Evolutionary conservation across 768 basidiomycete species (phyloP), one percentile per base, ranked within the genome.

Genomic region (Holtermannia corniformis): DNA sequence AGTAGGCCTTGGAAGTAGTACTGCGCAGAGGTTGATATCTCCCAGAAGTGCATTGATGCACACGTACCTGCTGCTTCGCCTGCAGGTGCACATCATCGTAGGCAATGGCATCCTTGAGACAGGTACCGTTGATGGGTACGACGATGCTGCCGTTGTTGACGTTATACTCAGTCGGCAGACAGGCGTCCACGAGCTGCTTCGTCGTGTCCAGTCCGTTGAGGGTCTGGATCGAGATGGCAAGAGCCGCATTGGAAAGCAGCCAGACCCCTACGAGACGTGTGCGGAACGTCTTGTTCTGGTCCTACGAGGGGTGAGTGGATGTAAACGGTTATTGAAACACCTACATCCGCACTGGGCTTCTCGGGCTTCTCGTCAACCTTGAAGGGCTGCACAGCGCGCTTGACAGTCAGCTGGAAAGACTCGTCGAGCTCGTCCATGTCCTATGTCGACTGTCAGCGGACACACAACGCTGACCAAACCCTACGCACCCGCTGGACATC

Each of bases 401-500:
- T 59, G 1, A 72, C 89, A 0, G 90, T 92, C 65, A 88, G 86
- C 72, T 90, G 88, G 78, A 95, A 96, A 23, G 82, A 80, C 7
- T 81, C 81, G 63, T 95, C 92, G 42, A 96, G 82, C 66, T 96
- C 92, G 57, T 86, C 63, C 57, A 55, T 54, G 37, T 47, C 54
- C 56, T 58, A n/a, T n/a, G n/a, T n/a, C n/a, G n/a, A 16, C 27
- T 1, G 14, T 21, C 20, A 11, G 49, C 32, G 13, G 51, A 55
- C 16, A 41, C 12, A 7, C 3, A 7, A 14, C 4, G 45, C 20
- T 14, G 5, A n/a, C 21, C 16, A 19, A 25, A 19, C 1, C 11
- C 16, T 44, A 43, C 87, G 67, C 14, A 81, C 80, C 57, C 81
- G 79, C 26, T 85, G 81, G 0, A 85, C 82, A 62, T 92, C 91